A percentile compares a stretch with the other conserved stretches of the same genome.
Conservation (phyloP, 148 eudicot genomes). For the Rhododendron henanense region DNA sequence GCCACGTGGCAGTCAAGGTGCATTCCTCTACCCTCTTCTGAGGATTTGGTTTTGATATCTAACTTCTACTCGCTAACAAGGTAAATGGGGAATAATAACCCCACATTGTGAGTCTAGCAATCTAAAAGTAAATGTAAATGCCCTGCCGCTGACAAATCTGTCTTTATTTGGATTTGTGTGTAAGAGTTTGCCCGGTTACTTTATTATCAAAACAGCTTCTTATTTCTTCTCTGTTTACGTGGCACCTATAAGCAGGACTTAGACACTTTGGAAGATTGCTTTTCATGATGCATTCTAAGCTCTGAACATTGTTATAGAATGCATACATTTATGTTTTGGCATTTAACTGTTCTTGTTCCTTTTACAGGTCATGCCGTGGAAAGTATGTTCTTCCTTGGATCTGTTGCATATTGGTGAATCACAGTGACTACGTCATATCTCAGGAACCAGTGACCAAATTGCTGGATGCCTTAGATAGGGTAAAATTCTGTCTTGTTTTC, state of each 20-base stretch:
- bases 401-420: slow-evolving; percentile 59
- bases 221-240: not conserved
- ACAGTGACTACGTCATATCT: slow-evolving; percentile 44
- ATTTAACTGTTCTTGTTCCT: slow-evolving; percentile 3
- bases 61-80: not conserved
- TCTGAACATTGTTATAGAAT: not conserved
- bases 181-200: not conserved
- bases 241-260: not conserved
- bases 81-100: not conserved
- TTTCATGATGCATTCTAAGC: not conserved
- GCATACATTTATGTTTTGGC: not conserved
- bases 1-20: slow-evolving; percentile 80
- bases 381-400: slow-evolving; percentile 88
- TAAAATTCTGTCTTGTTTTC: slow-evolving; percentile 16
- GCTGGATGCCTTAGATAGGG: slow-evolving; percentile 66
- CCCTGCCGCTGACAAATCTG: not conserved
- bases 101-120: not conserved
- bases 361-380: slow-evolving; percentile 56
- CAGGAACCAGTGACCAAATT: slow-evolving; percentile 14
- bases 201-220: not conserved
- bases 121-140: not conserved
- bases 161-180: not conserved
- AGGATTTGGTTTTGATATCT: not conserved
- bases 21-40: slow-evolving; percentile 17
- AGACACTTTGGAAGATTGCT: not conserved